Conservation (phyloP, 768 basidiomycete genomes). For the Rhizopogon vulgaris region DNA sequence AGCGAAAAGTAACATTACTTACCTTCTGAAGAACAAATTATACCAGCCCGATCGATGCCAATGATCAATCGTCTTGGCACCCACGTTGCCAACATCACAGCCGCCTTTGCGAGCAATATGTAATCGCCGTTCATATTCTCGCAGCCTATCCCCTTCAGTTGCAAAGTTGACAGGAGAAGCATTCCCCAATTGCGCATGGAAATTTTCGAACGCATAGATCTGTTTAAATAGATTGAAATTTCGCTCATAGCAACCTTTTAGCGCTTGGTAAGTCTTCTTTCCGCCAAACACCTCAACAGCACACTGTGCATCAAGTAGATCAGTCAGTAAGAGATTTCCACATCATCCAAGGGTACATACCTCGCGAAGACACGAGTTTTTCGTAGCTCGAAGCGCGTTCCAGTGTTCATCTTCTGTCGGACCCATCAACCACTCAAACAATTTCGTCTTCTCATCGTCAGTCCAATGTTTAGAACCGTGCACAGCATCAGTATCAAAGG, state of each 20-base stretch:
- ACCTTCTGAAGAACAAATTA: conserved; percentile 65
- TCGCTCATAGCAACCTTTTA: conserved; percentile 82
- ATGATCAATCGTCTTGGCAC: conserved; percentile 67
- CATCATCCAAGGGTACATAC: conserved; percentile 27
- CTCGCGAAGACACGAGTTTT: conserved; percentile 79
- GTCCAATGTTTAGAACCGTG: conserved; percentile 82
- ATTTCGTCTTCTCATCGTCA: conserved; percentile 72
- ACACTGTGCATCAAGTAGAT: conserved; percentile 38
- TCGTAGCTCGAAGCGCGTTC: conserved; percentile 70
- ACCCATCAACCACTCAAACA: conserved; percentile 78
- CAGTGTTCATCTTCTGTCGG: conserved; percentile 68
- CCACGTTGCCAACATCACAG: conserved; percentile 69
- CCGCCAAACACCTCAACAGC: conserved; percentile 63
- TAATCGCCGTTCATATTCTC: conserved; percentile 69
- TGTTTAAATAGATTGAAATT: conserved; percentile 84
- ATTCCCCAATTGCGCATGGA: conserved; percentile 26
- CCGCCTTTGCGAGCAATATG: conserved; percentile 58
- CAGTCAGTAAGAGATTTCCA: conserved; percentile 1
- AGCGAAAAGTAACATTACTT: conserved; percentile 11
- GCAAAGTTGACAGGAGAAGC: conserved; percentile 32
- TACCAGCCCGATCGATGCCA: conserved; percentile 81
- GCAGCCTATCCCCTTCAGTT: conserved; percentile 57
- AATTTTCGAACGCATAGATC: conserved; percentile 66
- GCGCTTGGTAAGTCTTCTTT: conserved; percentile 77
- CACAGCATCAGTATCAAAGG: conserved; percentile 29